phyloP scores from a whole-genome alignment of 2,329 filamentous ascomycete species.

The Myriosclerotinia scirpicola region DNA sequence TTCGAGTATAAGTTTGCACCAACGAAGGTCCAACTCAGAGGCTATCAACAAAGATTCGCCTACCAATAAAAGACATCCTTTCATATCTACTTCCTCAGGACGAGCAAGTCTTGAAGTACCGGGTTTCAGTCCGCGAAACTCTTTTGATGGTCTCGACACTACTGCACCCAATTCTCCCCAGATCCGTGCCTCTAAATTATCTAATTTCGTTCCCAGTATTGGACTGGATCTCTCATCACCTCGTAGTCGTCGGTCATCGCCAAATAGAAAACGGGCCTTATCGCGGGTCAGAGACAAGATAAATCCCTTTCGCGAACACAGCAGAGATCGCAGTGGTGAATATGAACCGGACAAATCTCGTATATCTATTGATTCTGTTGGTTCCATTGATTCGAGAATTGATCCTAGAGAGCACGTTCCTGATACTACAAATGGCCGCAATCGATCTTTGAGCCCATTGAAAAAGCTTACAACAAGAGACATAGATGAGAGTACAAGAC shows the following conservation, averaged over 20 bases:
- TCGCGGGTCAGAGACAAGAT: constrained; percentile 45
- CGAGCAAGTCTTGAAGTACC: constrained; percentile 52
- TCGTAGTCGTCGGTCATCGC: constrained; percentile 63
- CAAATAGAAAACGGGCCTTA: constrained; percentile 56
- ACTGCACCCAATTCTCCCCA: constrained; percentile 43
- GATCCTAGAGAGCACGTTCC: constrained; percentile 35
- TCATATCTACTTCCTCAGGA: constrained; percentile 31
- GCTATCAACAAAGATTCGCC: constrained; percentile 25
- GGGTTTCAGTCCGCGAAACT: constrained; percentile 41
- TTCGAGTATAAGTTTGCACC: constrained; percentile 24
- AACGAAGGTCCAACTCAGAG: constrained; percentile 33
- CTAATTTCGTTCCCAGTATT: constrained; percentile 52
- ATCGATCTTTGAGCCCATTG: constrained; percentile 43
- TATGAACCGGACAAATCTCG: constrained; percentile 34
- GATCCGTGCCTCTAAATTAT: constrained; percentile 28
- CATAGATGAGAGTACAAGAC: constrained; percentile 51
- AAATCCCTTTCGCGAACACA: constrained; percentile 40
- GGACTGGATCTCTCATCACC: constrained; percentile 63
- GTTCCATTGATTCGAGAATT: constrained; percentile 17
- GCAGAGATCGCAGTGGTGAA: constrained; percentile 53
- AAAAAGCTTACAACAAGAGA: constrained; percentile 43
- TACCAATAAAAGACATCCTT: constrained; percentile 29
- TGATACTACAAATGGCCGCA: constrained; percentile 26
- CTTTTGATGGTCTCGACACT: constrained; percentile 47
- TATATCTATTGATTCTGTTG: constrained; percentile 21